Evolutionary conservation across 164 flowering plant species (phyloP).

Genomic region (Stephania japonica): DNA sequence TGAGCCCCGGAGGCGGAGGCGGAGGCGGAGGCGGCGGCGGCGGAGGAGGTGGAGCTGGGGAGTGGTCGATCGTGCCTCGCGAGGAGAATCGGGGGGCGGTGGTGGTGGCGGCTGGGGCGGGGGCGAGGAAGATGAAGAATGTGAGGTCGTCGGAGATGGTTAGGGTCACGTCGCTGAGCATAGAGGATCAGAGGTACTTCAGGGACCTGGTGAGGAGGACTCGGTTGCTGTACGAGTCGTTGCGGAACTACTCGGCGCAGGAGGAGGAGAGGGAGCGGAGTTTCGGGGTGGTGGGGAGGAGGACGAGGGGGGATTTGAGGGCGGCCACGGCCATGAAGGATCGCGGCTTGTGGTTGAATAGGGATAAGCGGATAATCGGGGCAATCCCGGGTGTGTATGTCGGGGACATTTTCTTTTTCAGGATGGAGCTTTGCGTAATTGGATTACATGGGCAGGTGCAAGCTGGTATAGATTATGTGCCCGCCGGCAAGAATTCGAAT

Average conservation of each 20-base stretch:
- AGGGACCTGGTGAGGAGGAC: constrained; percentile 54
- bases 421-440: constrained; percentile 74
- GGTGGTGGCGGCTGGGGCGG: not conserved
- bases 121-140: constrained; percentile 5
- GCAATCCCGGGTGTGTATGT: constrained; percentile 67
- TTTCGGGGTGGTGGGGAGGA: constrained; percentile 11
- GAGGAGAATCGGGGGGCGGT: not conserved
- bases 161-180: constrained; percentile 40
- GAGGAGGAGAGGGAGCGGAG: constrained; percentile 35
- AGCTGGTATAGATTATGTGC: constrained; percentile 48
- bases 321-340: constrained; percentile 52
- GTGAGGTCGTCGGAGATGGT: constrained; percentile 62
- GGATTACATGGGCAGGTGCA: constrained; percentile 68
- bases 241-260: constrained; percentile 35
- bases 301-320: constrained; percentile 44
- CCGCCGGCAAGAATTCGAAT: constrained; percentile 29
- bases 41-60: not conserved
- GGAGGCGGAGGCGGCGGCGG: constrained; percentile 5
- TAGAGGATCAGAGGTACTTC: constrained; percentile 43
- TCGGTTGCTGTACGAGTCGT: constrained; percentile 56
- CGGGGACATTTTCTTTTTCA: constrained; percentile 70
- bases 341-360: constrained; percentile 57
- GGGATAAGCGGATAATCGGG: constrained; percentile 76
- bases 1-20: constrained; percentile 15
- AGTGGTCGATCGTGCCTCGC: constrained; percentile 37